Evolutionary conservation across 2,329 filamentous ascomycete species (phyloP).

Genomic region (Bisporella sp.): DNA sequence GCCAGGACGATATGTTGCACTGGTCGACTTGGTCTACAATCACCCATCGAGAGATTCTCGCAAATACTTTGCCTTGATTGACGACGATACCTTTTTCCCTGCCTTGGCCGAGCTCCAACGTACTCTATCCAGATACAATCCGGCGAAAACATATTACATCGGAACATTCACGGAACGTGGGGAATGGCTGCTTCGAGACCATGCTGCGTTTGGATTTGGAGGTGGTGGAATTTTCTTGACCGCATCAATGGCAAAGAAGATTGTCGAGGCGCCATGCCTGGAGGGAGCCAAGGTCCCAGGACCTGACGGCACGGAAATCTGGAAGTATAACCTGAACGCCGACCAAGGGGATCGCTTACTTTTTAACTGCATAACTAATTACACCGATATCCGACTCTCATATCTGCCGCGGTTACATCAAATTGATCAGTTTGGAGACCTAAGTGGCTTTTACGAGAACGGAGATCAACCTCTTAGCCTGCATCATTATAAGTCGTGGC

Average conservation of each 20-base stretch:
- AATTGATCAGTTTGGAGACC: slow-evolving; percentile 25
- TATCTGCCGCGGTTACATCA: slow-evolving; percentile 22
- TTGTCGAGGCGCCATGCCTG: slow-evolving; percentile 18
- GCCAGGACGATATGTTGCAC: slow-evolving; percentile 50
- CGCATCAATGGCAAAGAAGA: slow-evolving; percentile 13
- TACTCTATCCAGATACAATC: slow-evolving; percentile 28
- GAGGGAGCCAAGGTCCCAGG: slow-evolving; percentile 14
- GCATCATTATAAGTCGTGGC: slow-evolving; percentile 29
- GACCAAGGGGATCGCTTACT: slow-evolving; percentile 26
- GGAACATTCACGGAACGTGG: slow-evolving; percentile 25
- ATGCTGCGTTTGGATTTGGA: slow-evolving; percentile 24
- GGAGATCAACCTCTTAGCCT: slow-evolving; percentile 21
- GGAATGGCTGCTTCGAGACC: slow-evolving; percentile 22
- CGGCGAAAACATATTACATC: slow-evolving; percentile 23
- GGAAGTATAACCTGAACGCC: slow-evolving; percentile 15
- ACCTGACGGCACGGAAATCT: slow-evolving; percentile 16
- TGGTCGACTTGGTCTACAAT: slow-evolving; percentile 47
- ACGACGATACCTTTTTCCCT: slow-evolving; percentile 29
- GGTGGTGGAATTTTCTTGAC: slow-evolving; percentile 27
- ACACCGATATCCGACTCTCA: slow-evolving; percentile 21
- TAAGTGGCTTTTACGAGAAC: slow-evolving; percentile 26
- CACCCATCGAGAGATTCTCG: slow-evolving; percentile 30
- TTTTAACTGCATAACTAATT: slow-evolving; percentile 23
- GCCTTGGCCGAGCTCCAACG: slow-evolving; percentile 17
- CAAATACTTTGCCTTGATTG: slow-evolving; percentile 25